These are phyloP conservation scores for Lablab purpureus DNA, from an alignment of 306 rosid species.

Conservation along the genomic window DNA sequence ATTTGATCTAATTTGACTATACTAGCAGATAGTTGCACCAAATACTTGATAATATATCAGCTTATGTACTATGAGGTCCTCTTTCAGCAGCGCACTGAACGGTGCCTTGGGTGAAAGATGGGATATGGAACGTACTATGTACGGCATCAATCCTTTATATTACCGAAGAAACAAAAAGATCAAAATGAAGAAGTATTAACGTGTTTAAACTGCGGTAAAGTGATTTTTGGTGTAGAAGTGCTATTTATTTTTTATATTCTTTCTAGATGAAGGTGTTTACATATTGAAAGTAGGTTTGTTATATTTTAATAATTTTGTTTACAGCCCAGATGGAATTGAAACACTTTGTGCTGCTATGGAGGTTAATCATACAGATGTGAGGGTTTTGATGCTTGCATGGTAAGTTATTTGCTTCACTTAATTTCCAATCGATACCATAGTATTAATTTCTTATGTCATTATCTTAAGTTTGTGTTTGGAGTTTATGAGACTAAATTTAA, in stretches of 20 bases:
- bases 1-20: slow-evolving; percentile 12
- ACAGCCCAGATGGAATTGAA: slow-evolving; percentile 99
- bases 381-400: slow-evolving; percentile 99
- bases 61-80: background rate
- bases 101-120: background rate
- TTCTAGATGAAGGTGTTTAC: slow-evolving; percentile 14
- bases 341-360: slow-evolving; percentile 93
- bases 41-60: slow-evolving; percentile 23
- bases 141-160: slow-evolving; percentile 4
- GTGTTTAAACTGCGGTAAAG: slow-evolving; percentile 19
- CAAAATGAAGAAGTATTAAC: background rate
- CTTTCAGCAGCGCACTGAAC: background rate
- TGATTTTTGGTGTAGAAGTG: slow-evolving; percentile 21
- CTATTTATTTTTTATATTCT: slow-evolving; percentile 6
- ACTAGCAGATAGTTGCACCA: slow-evolving; percentile 12
- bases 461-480: slow-evolving; percentile 44
- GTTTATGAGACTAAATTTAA: slow-evolving; percentile 53
- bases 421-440: slow-evolving; percentile 34
- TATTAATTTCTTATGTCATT: slow-evolving; percentile 24
- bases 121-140: background rate
- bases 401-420: slow-evolving; percentile 50
- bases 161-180: slow-evolving; percentile 31
- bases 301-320: slow-evolving; percentile 45
- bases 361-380: slow-evolving; percentile 87
- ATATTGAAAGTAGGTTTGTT: slow-evolving; percentile 28